Conservation (phyloP, 1,284 basidiomycete species). For the Flammula alnicola region DNA sequence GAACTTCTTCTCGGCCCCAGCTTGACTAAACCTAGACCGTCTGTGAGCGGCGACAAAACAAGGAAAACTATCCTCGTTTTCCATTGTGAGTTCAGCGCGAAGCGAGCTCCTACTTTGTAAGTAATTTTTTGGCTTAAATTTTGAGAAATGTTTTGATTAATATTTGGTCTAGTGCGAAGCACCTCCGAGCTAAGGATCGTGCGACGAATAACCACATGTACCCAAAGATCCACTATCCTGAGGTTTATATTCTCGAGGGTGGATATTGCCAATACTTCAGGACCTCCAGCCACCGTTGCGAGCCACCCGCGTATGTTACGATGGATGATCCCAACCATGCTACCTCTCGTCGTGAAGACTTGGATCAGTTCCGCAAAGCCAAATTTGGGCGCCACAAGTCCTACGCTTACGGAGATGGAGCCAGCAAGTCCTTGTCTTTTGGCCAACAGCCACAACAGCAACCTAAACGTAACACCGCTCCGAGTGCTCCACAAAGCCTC, state of each 20-base stretch:
- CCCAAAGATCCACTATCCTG: slow-evolving; percentile 94
- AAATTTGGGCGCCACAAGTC: slow-evolving; percentile 88
- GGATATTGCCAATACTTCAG: slow-evolving; percentile 92
- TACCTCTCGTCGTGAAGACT: slow-evolving; percentile 78
- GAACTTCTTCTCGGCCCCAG: slow-evolving; percentile 72
- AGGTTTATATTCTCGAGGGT: slow-evolving; percentile 96
- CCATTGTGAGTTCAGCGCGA: slow-evolving; percentile 97
- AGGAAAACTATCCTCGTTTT: slow-evolving; percentile 91
- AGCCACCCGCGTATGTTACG: slow-evolving; percentile 82
- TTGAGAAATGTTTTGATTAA: slow-evolving; percentile 17
- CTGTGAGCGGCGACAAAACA: slow-evolving; percentile 77
- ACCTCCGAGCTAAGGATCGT: slow-evolving; percentile 90
- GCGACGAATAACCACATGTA: slow-evolving; percentile 87
- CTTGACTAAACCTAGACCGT: slow-evolving; percentile 70
- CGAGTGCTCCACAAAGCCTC: slow-evolving; percentile 52
- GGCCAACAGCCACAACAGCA: slow-evolving; percentile 40
- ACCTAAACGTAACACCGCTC: slow-evolving; percentile 65
- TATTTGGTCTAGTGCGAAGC: slow-evolving; percentile 72
- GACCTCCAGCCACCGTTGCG: slow-evolving; percentile 69
- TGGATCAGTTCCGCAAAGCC: slow-evolving; percentile 90
- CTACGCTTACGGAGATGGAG: slow-evolving; percentile 82
- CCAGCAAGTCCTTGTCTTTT: slow-evolving; percentile 41
- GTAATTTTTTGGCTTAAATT: slow-evolving; percentile 35
- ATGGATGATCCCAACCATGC: slow-evolving; percentile 95
- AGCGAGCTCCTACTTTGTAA: slow-evolving; percentile 95